phyloP scores from a whole-genome alignment of 2,329 filamentous ascomycete species.

The Fusarium penzigii region DNA sequence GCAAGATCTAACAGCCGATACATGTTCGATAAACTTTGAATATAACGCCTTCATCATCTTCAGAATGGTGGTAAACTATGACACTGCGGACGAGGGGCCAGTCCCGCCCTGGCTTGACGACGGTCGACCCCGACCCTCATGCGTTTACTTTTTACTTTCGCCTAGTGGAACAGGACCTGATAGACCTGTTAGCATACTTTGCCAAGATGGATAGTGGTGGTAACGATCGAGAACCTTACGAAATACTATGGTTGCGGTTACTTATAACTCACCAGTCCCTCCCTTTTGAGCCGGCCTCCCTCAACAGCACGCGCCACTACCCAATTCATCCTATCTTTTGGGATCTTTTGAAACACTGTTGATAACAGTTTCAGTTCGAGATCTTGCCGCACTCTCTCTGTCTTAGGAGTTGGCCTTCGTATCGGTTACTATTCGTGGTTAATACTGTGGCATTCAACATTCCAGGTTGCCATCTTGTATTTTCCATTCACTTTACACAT shows the following conservation, averaged over 20 bases:
- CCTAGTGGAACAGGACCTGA: constrained; percentile 8
- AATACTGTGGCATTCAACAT: constrained; percentile 8
- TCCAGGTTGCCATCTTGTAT: neutral
- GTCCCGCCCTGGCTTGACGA: constrained; percentile 8
- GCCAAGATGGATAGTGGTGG: constrained; percentile 6
- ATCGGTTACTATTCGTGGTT: constrained; percentile 1
- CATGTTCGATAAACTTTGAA: too few relatives aligned
- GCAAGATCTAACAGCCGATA: too few relatives aligned
- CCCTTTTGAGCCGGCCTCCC: too few relatives aligned
- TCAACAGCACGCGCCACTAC: too few relatives aligned
- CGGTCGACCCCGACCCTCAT: constrained; percentile 3
- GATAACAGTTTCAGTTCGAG: neutral
- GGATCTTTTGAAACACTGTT: neutral
- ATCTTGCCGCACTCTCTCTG: neutral
- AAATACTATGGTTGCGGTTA: too few relatives aligned
- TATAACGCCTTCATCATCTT: too few relatives aligned
- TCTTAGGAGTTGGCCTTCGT: constrained; percentile 1
- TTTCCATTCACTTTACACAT: neutral
- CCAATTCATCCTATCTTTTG: too few relatives aligned
- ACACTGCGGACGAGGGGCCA: constrained; percentile 1
- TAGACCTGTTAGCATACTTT: constrained; percentile 4
- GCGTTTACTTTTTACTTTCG: constrained; percentile 15
- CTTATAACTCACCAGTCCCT: too few relatives aligned
- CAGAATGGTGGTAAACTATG: neutral
- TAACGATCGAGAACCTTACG: neutral